Conservation (phyloP, 2,329 filamentous ascomycete genomes). For the Mollisia scopiformis region DNA sequence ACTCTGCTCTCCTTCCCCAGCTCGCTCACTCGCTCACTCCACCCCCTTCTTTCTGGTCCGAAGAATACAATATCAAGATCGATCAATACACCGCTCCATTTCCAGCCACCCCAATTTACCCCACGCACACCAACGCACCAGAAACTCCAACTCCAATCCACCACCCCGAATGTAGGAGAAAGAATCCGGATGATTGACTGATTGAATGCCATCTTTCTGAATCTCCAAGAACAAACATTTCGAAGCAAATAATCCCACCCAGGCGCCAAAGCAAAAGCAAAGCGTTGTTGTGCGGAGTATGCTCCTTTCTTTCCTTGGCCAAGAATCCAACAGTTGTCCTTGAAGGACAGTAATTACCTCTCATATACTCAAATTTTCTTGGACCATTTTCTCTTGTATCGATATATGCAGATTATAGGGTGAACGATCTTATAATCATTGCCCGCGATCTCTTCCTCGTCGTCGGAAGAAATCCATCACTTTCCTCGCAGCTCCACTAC, state of each 20-base stretch:
- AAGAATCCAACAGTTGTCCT: not conserved
- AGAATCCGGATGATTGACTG: not conserved
- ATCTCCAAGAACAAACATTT: not conserved
- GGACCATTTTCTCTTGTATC: not conserved
- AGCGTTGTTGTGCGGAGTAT: not conserved
- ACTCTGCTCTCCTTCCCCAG: not conserved
- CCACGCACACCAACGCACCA: too few relatives aligned
- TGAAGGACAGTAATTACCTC: not conserved
- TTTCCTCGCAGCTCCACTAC: conserved; percentile 82
- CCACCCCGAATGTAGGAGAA: too few relatives aligned
- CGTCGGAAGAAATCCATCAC: conserved; percentile 99
- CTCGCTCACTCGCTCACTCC: not conserved
- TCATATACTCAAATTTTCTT: not conserved
- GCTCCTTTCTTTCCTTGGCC: not conserved
- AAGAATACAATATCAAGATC: not conserved
- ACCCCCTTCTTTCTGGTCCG: not conserved
- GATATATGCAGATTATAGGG: not conserved
- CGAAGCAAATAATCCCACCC: not conserved
- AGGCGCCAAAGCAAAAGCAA: not conserved
- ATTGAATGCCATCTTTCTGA: not conserved
- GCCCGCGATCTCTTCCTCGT: conserved; percentile 67
- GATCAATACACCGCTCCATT: not conserved
- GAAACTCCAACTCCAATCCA: not conserved
- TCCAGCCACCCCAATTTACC: too few relatives aligned
- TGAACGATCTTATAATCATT: conserved; percentile 6